Percentiles rank a stretch among this genome's conserved stretches.
phyloP scores from a whole-genome alignment of 1,139 yeast genomes.

The Scheffersomyces cryptocercus region DNA sequence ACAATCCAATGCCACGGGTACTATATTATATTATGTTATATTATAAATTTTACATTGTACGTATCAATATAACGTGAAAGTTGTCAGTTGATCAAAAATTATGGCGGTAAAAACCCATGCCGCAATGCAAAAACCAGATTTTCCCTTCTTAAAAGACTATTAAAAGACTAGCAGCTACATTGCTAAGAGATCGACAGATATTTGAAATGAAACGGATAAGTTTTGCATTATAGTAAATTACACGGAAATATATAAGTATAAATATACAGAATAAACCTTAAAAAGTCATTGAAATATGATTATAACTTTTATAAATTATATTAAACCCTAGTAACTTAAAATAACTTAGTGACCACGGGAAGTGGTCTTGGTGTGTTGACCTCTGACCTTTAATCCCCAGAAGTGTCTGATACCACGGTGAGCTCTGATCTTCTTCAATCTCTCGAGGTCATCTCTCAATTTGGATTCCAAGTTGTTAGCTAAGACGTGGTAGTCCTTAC shows the following conservation, averaged over 20 bases:
- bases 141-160: neutral
- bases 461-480: conserved; percentile 99
- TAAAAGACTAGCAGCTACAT: no score
- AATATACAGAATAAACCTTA: conserved; percentile 6
- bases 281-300: conserved; percentile 1
- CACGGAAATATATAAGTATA: conserved; percentile 16
- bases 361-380: conserved; percentile 99
- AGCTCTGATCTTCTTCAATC: conserved; percentile 99
- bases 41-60: no score
- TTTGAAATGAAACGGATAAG: neutral
- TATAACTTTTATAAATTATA: neutral
- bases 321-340: conserved; percentile 15
- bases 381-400: conserved; percentile 98
- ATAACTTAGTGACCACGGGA: conserved; percentile 75
- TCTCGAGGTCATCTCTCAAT: conserved; percentile 99
- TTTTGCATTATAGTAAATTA: conserved; percentile 18
- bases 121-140: neutral
- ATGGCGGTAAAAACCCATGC: neutral
- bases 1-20: no score
- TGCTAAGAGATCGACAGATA: neutral
- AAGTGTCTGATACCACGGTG: conserved; percentile 99
- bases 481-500: conserved; percentile 98
- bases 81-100: no score
- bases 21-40: no score
- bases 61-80: no score